Evolutionary conservation across 2,329 filamentous ascomycete species (phyloP), one percentile per base, ranked within the genome.

Genomic region (Xylaria sp.): DNA sequence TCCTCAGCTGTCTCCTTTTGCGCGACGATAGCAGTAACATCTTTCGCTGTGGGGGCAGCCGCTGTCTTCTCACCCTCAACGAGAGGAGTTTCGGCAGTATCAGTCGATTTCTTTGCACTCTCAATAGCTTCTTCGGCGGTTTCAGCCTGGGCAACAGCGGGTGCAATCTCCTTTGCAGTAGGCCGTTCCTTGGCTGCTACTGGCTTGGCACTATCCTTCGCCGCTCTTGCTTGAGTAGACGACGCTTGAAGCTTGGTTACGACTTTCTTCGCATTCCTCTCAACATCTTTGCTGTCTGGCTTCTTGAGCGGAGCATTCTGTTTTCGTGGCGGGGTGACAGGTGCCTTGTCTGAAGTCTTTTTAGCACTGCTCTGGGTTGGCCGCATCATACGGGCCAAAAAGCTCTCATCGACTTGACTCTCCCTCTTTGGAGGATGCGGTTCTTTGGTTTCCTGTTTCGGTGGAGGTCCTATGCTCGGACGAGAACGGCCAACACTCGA

Each of bases 311-410:
- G 58, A 13, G 70, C 59, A 62, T 2, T 70, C 31, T 72, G 70
- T 72, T 82, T 86, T 66, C 82, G 81, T 0, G 87, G 86, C 1
- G 87, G 86, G 0, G 86, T 87, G 0, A 81, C 72, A 1, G 84
- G 81, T 0, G 78, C 78, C 81, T 92, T 93, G 5, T 92, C 91
- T 2, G 87, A 83, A 0, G 87, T 86, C 81, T 93, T 94, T 71
- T 85, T 90, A 9, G 90, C 86, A 5, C 90, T 93, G 55, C 88
- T 84, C 54, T 91, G 87, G 0, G 92, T 94, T 1, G 92, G 92
- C 50, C 92, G 85, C 89, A 91, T 94, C 92, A 94, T 94, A 62
- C 92, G 88, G n/a, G 91, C 91, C 31, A 94, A 82, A 80, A 94
- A 94, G 15, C 89, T 81, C 72, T 92, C 90, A 72, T 93, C 90